Base-by-base conservation (phyloP, 164 flowering plant species). In the Magnolia officinalis region DNA sequence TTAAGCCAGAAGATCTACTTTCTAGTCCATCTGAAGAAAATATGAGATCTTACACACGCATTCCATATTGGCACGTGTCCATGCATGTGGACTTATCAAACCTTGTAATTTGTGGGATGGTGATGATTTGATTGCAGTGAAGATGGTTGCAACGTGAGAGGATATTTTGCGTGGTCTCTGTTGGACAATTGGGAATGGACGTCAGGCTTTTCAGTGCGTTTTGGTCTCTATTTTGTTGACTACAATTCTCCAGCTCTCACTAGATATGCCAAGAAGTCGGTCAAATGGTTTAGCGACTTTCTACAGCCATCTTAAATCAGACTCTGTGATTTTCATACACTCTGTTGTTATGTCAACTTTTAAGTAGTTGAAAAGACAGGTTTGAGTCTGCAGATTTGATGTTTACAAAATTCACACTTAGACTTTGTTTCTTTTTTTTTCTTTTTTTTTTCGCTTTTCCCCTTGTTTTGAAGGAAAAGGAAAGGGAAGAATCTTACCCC, bases 111-210 rank as follows among this genome's bases (percentile, higher is more conserved):
- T 59, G 63, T 16, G 18, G 8, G n/a, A 29, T 6, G 29, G 2
- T 69, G 13, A 31, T 19, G 45, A 37, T 24, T 59, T 13, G 58
- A 45, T 69, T 78, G 75, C 92, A 94, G 98, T 89, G 75, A 90
- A 79, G 95, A 92, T 31, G 83, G 83, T 13, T 94, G 97, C 51
- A 83, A 91, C 63, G 85, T 92, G 14, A 85, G 81, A 0, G 98
- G 97, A 50, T 92, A 94, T 66, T 94, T 92, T 71, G 87, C 83
- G 10, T 94, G 98, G 98, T 91, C 98, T 13, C 79, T 94, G 86
- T 90, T 94, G 6, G 97, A 94, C 80, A 92, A 92, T 83, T 94
- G 97, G 95, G 97, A 92, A 78, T 92, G 97, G 97, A 90, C 45
- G 45, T 79, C 78, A 6, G 97, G 97, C 7, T 94, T 90, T 75